Percentiles rank a stretch among this genome's conserved stretches.
phyloP scores from a whole-genome alignment of 2,329 filamentous ascomycete genomes.

The Triangularia verruculosa region DNA sequence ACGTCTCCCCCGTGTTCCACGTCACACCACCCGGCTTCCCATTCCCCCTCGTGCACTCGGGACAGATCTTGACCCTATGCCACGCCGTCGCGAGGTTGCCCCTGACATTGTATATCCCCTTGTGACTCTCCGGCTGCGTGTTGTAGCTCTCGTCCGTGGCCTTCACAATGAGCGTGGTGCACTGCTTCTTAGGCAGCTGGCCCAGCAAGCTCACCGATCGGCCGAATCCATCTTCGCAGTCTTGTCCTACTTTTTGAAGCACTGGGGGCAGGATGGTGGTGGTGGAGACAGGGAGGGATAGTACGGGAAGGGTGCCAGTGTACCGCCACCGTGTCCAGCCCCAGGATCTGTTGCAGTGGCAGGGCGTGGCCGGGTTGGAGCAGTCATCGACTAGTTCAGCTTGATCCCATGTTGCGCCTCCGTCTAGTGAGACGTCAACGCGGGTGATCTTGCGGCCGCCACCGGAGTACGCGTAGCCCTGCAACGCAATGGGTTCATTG shows the following conservation, averaged over 20 bases:
- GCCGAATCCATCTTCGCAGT: not conserved
- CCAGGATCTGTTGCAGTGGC: slow-evolving; percentile 51
- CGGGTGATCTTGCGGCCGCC: slow-evolving; percentile 63
- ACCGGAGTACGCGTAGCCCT: slow-evolving; percentile 66
- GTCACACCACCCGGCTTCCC: slow-evolving; percentile 21
- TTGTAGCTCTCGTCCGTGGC: slow-evolving; percentile 66
- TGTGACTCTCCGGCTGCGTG: slow-evolving; percentile 60
- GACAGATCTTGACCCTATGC: slow-evolving; percentile 52
- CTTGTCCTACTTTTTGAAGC: not conserved
- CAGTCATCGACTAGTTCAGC: slow-evolving; percentile 56
- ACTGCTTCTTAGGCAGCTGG: slow-evolving; percentile 30
- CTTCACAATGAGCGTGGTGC: slow-evolving; percentile 59
- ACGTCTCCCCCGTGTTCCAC: slow-evolving; percentile 30
- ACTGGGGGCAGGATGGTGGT: not conserved
- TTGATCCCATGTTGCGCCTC: slow-evolving; percentile 62
- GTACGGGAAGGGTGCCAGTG: slow-evolving; percentile 42
- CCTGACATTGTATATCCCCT: slow-evolving; percentile 59
- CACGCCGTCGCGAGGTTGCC: slow-evolving; percentile 66
- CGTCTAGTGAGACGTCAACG: slow-evolving; percentile 65
- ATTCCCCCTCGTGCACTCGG: slow-evolving; percentile 26
- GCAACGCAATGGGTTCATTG: slow-evolving; percentile 40
- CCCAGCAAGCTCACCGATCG: not conserved
- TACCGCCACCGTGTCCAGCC: slow-evolving; percentile 64
- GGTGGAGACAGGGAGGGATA: slow-evolving; percentile 5
- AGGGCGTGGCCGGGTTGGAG: slow-evolving; percentile 27